Base-by-base conservation (phyloP, 306 rosid genomes). In the Neltuma alba region DNA sequence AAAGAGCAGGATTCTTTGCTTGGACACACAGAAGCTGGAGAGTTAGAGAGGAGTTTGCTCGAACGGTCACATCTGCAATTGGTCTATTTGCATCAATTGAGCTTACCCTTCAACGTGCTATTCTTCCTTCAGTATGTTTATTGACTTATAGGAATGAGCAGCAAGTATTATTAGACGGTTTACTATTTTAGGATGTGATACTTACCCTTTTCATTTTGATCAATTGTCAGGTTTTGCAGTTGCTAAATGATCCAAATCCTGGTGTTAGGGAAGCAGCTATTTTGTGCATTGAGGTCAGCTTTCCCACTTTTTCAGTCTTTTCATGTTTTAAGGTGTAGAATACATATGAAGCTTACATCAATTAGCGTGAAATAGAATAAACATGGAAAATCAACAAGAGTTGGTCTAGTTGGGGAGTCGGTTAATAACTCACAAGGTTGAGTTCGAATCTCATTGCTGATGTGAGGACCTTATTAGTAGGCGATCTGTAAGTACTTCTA, bases 11-110 rank as follows among this genome's bases (percentile, higher is more conserved):
- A 70, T 88, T 97, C 74, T 93, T 83, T 87, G 99, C 98, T 48
- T 96, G 99, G 99, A 74, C 85, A 20, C 92, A 93, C 89, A 96
- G 79, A 88, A 93, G 97, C 86, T 93, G 99, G 99, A 93, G 99
- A 86, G 92, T 93, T 54, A 88, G 99, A 72, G 98, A 96, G 84
- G 99, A 96, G 86, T 96, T 96, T 82, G 93, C 89, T 2, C 93
- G 99, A 58, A 96, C 99, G 6, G 97, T 96, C 83, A 96, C 99
- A 7, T 89, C 96, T 47, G 98, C 98, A 72, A 92, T 93, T 80
- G 94, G 92, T 71, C 92, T 93, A 80, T 96, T 96, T 87, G 83
- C 99, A 27, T 82, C 99, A 5, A 91, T 98, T 6, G 99, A 96
- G 79, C 97, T 96, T 54, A 86, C 97, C 27, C 98, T 96, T 78